Conservation (phyloP, 2,329 filamentous ascomycete species). For the Xylariaceae sp. region DNA sequence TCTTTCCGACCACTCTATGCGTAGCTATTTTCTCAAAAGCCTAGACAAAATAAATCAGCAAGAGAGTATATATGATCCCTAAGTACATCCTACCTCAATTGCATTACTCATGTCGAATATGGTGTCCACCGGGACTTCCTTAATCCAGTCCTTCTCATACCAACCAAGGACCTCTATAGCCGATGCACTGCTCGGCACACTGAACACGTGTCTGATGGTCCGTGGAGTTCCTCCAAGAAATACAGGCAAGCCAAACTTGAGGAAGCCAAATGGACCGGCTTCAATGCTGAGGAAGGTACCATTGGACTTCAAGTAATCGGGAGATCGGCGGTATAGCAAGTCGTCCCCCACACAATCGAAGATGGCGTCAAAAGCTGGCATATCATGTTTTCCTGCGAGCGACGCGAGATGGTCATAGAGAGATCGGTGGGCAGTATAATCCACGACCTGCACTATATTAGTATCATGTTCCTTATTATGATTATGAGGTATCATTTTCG, state of each 20-base stretch:
- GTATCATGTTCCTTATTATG: too few species aligned
- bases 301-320: constrained; percentile 15
- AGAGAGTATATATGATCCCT: not conserved
- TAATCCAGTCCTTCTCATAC: constrained; percentile 9
- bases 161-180: constrained; percentile 7
- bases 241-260: constrained; percentile 13
- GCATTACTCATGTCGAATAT: constrained; percentile 14
- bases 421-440: constrained; percentile 16
- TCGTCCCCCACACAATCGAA: constrained; percentile 21
- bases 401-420: constrained; percentile 13
- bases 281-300: constrained; percentile 20
- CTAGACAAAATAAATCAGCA: constrained; percentile 5
- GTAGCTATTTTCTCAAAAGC: constrained; percentile 13
- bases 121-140: constrained; percentile 15
- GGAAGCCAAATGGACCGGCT: constrained; percentile 9
- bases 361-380: constrained; percentile 13
- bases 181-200: constrained; percentile 8
- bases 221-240: constrained; percentile 17
- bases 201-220: constrained; percentile 9
- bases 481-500: too few species aligned
- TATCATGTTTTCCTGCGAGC: constrained; percentile 4
- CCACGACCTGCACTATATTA: constrained; percentile 13
- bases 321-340: constrained; percentile 15
- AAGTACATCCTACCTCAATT: constrained; percentile 7
- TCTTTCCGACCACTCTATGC: constrained; percentile 15